Evolutionary conservation across 805 yeast species (phyloP).

Genomic region (Yarrowia sp.): DNA sequence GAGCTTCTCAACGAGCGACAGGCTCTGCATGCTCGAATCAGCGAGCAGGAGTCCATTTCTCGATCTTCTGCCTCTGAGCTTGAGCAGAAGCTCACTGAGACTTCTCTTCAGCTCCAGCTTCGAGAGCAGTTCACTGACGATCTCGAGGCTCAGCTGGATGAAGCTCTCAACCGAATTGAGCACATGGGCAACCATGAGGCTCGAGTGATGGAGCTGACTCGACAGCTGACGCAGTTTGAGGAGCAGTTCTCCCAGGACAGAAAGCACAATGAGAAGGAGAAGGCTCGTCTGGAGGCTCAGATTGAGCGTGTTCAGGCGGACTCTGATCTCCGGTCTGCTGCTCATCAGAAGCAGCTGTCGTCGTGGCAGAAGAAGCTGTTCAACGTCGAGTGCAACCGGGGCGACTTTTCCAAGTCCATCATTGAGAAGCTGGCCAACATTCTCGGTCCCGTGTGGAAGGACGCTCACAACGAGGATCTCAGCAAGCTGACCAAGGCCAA

Average conservation of each 20-base stretch:
- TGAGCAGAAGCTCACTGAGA: conserved; percentile 11
- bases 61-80: conserved; percentile 13
- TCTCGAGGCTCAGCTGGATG: conserved; percentile 18
- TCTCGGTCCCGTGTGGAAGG: conserved; percentile 27
- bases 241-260: conserved; percentile 10
- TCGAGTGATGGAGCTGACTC: conserved; percentile 25
- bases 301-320: conserved; percentile 19
- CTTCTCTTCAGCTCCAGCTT: neutral
- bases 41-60: conserved; percentile 16
- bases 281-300: conserved; percentile 8
- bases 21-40: conserved; percentile 6
- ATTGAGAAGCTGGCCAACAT: conserved; percentile 35
- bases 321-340: conserved; percentile 22
- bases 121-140: conserved; percentile 25
- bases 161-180: conserved; percentile 6
- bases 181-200: conserved; percentile 36
- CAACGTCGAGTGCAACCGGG: conserved; percentile 36
- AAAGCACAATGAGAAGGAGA: conserved; percentile 28
- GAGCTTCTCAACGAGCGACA: conserved; percentile 5
- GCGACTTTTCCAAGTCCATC: conserved; percentile 29
- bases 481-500: conserved; percentile 5
- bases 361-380: conserved; percentile 37
- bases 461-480: conserved; percentile 9
- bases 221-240: conserved; percentile 29
- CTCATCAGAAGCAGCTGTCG: conserved; percentile 29